Percentiles rank a stretch among this genome's conserved stretches.
Conservation (phyloP, 257 asterid species). For the Petrea volubilis region DNA sequence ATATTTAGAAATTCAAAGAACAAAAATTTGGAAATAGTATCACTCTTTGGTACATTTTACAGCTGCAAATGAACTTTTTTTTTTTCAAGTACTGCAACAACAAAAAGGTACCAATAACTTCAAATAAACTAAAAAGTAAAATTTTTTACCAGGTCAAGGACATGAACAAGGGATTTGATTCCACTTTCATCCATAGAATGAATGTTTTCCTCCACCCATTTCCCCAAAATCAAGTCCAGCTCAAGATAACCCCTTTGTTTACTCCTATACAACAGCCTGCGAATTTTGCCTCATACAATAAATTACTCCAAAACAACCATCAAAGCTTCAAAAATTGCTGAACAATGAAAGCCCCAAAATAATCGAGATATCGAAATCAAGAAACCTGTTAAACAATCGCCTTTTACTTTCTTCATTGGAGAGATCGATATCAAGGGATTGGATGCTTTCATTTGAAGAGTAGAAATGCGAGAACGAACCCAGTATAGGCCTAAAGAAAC, state of each 20-base stretch:
- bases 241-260: slow-evolving; percentile 91
- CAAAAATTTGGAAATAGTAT: not conserved
- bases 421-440: slow-evolving; percentile 51
- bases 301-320: not conserved
- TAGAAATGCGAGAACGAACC: slow-evolving; percentile 47
- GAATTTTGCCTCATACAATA: slow-evolving; percentile 7
- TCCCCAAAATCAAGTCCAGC: slow-evolving; percentile 86
- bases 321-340: not conserved
- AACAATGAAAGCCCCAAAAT: not conserved
- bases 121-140: not conserved
- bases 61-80: slow-evolving; percentile 1
- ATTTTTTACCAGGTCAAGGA: slow-evolving; percentile 71
- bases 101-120: not conserved
- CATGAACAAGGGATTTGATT: slow-evolving; percentile 64
- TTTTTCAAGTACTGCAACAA: not conserved
- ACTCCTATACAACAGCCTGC: slow-evolving; percentile 83
- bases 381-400: slow-evolving; percentile 73
- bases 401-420: slow-evolving; percentile 74
- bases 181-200: slow-evolving; percentile 72
- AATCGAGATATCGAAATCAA: not conserved
- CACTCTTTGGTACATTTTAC: not conserved
- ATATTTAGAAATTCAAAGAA: not conserved
- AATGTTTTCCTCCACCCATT: slow-evolving; percentile 89
- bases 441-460: slow-evolving; percentile 42
- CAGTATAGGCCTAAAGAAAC: slow-evolving; percentile 50